Evolutionary conservation across 83 land plant species (phyloP), one percentile per base, ranked within the genome.

Genomic region (Diphasiastrum complanatum): DNA sequence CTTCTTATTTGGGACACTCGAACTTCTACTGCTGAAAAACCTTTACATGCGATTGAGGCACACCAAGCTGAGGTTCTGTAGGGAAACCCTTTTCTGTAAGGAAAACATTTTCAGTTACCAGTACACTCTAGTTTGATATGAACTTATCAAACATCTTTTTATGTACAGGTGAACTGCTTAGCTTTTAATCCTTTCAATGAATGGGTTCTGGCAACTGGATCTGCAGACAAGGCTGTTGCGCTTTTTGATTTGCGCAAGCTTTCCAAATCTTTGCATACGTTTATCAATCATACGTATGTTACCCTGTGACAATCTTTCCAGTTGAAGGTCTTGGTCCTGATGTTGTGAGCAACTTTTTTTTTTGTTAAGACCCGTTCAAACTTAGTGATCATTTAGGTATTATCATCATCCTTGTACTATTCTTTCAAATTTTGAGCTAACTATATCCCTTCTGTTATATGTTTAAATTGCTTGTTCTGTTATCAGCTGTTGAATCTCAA

Each of bases 171-270:
- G 6, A 90, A 90, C 64, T 90, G 96, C 63, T 69, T 90, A 29
- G 85, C 96, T 14, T 90, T 90, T 63, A 90, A 90, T 68, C 96
- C 96, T 2, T 77, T 83, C 53, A 90, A 90, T 64, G 96, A 90
- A 61, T 90, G 87, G 88, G 80, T 90, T 48, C 66, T 90, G 14
- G 92, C 92, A 26, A 90, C 96, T 6, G 96, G 96, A 32, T 90
- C 96, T 50, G 86, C 96, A 38, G 96, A 90, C 51, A 78, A 78
- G 51, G 81, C 96, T 25, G 96, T 86, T 54, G 82, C 85, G 33
- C 69, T 90, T 20, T 90, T 79, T 66, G 96, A 90, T 54, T 65
- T 90, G 48, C 79, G 96, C 22, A 90, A 90, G 74, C 45, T 90
- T 33, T 61, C 52, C 14, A 77, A 63, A 46, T 71, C 91, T 24